Base-by-base conservation (phyloP, 75 land plant species). In the Azolla pinnata region DNA sequence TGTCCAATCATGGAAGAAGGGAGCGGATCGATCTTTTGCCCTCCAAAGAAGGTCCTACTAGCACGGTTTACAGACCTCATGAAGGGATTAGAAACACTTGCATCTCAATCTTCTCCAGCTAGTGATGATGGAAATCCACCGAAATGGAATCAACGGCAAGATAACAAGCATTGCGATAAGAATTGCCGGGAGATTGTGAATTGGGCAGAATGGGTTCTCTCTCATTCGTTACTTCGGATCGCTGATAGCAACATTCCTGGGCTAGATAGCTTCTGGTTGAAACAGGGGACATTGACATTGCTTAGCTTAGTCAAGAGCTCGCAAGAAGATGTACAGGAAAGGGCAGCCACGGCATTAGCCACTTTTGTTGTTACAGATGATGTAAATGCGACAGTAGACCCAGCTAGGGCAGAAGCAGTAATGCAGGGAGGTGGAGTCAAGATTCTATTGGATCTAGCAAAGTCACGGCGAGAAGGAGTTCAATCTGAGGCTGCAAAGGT, bases 401-500 rank as follows among this genome's bases (percentile, higher is more conserved):
- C 70, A 31, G 75, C 67, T 33, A 83, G 96, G 62, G 93, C 99
- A 30, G 99, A 89, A 44, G 90, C 87, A 24, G 99, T 95, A 27
- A 81, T 95, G 90, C 57, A 63, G 4, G 84, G 79, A 51, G 96
- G 96, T 57, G 98, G 99, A 14, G 81, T 95, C 33, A 62, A 64
- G 5, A 70, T 70, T 46, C 85, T 95, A 27, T 56, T 95, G 51
- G 64, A 81, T 53, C 85, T 95, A 32, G 99, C 99, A 21, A 77
- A 60, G 57, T 95, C 90, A 24, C 75, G 75, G 44, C 61, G 99
- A 25, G 99, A 95, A 63, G 93, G 96, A 16, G 85, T 87, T 23
- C 99, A 95, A 50, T 68, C 96, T 20, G 99, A 95, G 69, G 96
- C 99, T 20, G 91, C 99, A 27, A 95, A 95, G 88, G 99, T 86